These are phyloP conservation scores for Tulasnella sp. DNA, from an alignment of 768 basidiomycete genomes.

Conservation along the genomic window DNA sequence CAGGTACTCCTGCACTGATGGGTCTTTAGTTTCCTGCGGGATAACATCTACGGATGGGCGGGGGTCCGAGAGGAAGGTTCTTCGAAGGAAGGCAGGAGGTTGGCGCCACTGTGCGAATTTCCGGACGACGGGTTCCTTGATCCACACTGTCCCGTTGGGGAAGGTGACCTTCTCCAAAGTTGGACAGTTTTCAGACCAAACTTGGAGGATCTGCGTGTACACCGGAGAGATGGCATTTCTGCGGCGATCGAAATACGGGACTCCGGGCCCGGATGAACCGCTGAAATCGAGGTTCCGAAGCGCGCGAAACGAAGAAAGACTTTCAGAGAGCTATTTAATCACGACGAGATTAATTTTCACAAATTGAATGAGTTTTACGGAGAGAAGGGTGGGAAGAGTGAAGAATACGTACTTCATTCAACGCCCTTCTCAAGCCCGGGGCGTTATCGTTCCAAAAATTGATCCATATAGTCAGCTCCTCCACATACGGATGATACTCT, in stretches of 20 bases:
- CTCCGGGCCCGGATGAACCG: background rate
- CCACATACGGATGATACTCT: background rate
- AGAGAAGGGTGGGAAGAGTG: background rate
- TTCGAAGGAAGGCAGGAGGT: too few species aligned
- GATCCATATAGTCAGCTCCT: slow-evolving; percentile 1
- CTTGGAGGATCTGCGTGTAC: background rate
- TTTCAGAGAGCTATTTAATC: background rate
- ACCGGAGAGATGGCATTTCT: background rate
- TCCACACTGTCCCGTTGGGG: background rate
- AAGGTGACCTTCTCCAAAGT: background rate
- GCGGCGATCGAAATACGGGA: background rate
- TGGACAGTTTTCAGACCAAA: background rate
- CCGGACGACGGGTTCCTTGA: background rate
- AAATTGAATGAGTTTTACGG: background rate
- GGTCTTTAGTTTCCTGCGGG: too few species aligned
- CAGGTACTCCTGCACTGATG: too few species aligned
- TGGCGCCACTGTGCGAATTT: too few species aligned
- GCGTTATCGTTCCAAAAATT: background rate
- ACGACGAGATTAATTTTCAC: background rate
- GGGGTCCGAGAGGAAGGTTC: too few species aligned
- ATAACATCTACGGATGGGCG: too few species aligned
- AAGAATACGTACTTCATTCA: background rate
- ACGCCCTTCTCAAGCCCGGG: background rate
- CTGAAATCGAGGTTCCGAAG: slow-evolving; percentile 8
- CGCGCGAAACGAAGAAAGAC: background rate